phyloP scores from a whole-genome alignment of 1,284 basidiomycete genomes.

The Quambalaria eucalypti region DNA sequence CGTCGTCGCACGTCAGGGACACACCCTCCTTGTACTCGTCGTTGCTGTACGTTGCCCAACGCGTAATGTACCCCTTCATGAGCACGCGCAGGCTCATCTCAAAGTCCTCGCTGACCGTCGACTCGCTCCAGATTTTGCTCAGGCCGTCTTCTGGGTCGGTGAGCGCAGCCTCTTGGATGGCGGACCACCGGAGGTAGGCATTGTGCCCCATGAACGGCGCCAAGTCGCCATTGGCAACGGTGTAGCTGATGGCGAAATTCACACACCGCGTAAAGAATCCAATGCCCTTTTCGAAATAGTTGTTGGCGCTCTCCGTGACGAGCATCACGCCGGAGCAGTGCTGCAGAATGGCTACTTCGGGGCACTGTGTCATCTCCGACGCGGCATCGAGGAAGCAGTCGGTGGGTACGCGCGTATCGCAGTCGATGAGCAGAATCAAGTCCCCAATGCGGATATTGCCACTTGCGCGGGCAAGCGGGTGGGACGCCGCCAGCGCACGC shows the following conservation, averaged over 20 bases:
- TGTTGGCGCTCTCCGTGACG: slow-evolving; percentile 60
- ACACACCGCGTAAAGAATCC: slow-evolving; percentile 57
- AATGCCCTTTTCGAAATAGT: slow-evolving; percentile 78
- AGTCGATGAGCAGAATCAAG: slow-evolving; percentile 51
- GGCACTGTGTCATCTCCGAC: slow-evolving; percentile 64
- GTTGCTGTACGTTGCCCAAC: slow-evolving; percentile 73
- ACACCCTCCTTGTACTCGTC: slow-evolving; percentile 79
- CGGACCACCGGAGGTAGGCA: slow-evolving; percentile 74
- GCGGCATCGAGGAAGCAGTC: slow-evolving; percentile 81
- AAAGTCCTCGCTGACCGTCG: slow-evolving; percentile 75
- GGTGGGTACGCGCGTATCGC: slow-evolving; percentile 75
- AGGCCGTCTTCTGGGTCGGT: slow-evolving; percentile 59
- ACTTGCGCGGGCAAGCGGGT: slow-evolving; percentile 45
- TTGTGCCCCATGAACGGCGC: slow-evolving; percentile 80
- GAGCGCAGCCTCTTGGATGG: slow-evolving; percentile 68
- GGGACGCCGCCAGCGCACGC: slow-evolving; percentile 4
- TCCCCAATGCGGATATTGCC: slow-evolving; percentile 35
- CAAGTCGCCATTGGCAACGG: slow-evolving; percentile 44
- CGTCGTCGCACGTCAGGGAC: slow-evolving; percentile 64
- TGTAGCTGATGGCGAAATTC: slow-evolving; percentile 46
- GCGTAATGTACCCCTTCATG: slow-evolving; percentile 57
- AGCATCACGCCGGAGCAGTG: slow-evolving; percentile 75
- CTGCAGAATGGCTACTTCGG: slow-evolving; percentile 71
- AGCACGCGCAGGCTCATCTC: slow-evolving; percentile 58
- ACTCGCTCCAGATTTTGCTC: slow-evolving; percentile 69